phyloP scores from a whole-genome alignment of 73 alveolate species.

The Tetrahymena malaccensis region DNA sequence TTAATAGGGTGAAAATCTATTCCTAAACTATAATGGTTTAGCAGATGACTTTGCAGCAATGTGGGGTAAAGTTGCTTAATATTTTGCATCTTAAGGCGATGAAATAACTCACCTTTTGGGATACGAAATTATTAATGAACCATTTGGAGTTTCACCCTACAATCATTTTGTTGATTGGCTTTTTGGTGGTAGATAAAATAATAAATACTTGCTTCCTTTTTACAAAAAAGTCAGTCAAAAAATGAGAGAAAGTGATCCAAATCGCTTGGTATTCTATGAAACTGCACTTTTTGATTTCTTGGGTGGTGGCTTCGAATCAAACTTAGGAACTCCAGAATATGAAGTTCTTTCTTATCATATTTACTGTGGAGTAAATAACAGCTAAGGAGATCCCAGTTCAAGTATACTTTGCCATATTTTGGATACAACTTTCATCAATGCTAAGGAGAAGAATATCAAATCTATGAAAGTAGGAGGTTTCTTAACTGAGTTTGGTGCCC shows the following conservation, averaged over 20 bases:
- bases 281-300: slow-evolving; percentile 41
- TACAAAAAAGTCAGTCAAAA: slow-evolving; percentile 58
- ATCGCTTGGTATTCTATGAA: slow-evolving; percentile 71
- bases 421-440: slow-evolving; percentile 46
- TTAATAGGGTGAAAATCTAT: slow-evolving; percentile 62
- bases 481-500: slow-evolving; percentile 72
- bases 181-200: slow-evolving; percentile 61
- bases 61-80: slow-evolving; percentile 70
- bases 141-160: slow-evolving; percentile 65
- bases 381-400: slow-evolving; percentile 15
- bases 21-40: slow-evolving; percentile 63
- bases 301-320: slow-evolving; percentile 39
- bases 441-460: slow-evolving; percentile 48
- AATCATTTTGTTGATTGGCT: slow-evolving; percentile 46
- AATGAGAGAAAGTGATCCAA: slow-evolving; percentile 53
- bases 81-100: slow-evolving; percentile 38
- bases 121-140: slow-evolving; percentile 87
- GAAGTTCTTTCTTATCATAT: slow-evolving; percentile 35
- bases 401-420: not conserved
- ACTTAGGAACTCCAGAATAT: slow-evolving; percentile 26
- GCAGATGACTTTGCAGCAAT: slow-evolving; percentile 74
- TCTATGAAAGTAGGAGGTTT: slow-evolving; percentile 50
- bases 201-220: slow-evolving; percentile 52
- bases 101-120: slow-evolving; percentile 64
- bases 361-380: slow-evolving; percentile 18